phyloP scores from a whole-genome alignment of 345 rosid species.

The Streptanthus diversifolius region DNA sequence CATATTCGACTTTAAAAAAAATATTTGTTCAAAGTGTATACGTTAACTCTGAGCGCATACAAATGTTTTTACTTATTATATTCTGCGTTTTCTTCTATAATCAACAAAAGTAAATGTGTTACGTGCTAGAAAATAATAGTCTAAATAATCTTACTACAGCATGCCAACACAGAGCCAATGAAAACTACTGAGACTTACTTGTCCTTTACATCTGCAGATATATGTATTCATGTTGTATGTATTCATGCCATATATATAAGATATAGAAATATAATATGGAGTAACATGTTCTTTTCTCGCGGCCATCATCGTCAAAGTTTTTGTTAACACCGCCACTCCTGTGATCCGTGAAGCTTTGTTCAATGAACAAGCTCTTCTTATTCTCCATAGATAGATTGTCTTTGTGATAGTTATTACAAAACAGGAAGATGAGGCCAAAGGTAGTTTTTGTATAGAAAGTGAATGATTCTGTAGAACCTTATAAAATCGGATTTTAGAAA shows the following conservation, averaged over 20 bases:
- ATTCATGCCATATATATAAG: not conserved
- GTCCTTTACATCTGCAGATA: not conserved
- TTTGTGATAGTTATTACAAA: not conserved
- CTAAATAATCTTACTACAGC: not conserved
- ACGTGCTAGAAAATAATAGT: not conserved
- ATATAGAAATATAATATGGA: not conserved
- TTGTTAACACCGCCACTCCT: conserved; percentile 33
- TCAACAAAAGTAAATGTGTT: not conserved
- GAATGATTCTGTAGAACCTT: conserved; percentile 14
- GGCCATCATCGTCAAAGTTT: conserved; percentile 72
- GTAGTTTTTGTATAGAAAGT: not conserved
- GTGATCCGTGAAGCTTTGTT: conserved; percentile 37
- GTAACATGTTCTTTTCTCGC: conserved; percentile 62
- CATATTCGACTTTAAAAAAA: not conserved
- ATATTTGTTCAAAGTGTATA: not conserved
- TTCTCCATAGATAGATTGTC: conserved; percentile 29
- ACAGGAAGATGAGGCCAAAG: conserved; percentile 9
- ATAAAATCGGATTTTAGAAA: too few species aligned
- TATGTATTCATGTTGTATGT: not conserved
- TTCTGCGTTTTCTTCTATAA: not conserved
- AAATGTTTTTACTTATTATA: not conserved
- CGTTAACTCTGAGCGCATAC: not conserved
- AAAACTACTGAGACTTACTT: not conserved
- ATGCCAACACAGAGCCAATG: not conserved
- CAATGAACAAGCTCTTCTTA: conserved; percentile 40